A percentile compares a stretch with the other conserved stretches of the same genome.
These are phyloP conservation scores for Capronia coronata DNA, from an alignment of 2,329 filamentous ascomycete species.

Conservation along the genomic window DNA sequence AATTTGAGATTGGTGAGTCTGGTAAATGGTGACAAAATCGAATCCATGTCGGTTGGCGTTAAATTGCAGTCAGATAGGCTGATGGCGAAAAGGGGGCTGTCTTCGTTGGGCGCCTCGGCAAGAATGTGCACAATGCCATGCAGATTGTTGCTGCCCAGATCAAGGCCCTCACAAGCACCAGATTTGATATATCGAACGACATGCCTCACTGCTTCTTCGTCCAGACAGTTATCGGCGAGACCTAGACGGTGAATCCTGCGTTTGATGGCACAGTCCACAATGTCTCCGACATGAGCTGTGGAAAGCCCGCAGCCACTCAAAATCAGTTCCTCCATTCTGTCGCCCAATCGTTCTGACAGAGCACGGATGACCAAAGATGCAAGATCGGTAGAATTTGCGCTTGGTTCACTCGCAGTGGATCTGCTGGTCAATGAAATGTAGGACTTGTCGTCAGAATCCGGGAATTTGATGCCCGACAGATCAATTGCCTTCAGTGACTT, in stretches of 20 bases:
- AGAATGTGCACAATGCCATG: conserved; percentile 41
- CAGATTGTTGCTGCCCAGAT: conserved; percentile 78
- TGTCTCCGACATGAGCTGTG: conserved; percentile 61
- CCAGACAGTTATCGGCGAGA: conserved; percentile 73
- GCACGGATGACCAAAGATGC: conserved; percentile 66
- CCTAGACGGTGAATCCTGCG: conserved; percentile 73
- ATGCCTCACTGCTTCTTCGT: conserved; percentile 65
- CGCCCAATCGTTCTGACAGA: conserved; percentile 68
- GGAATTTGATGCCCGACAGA: conserved; percentile 76
- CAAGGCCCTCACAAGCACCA: conserved; percentile 76
- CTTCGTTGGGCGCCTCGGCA: conserved; percentile 47
- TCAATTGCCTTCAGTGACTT: conserved; percentile 80
- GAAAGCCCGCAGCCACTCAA: conserved; percentile 71
- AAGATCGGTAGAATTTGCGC: conserved; percentile 43
- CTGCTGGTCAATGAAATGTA: conserved; percentile 21
- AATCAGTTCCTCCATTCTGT: conserved; percentile 72
- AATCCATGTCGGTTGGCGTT: conserved; percentile 62
- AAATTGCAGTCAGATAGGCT: conserved; percentile 83
- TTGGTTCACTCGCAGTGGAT: conserved; percentile 11
- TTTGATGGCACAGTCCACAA: conserved; percentile 76
- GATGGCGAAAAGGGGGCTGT: conserved; percentile 65
- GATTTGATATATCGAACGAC: conserved; percentile 69
- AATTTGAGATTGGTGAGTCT: conserved; percentile 71
- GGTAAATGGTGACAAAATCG: conserved; percentile 66
- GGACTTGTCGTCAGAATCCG: conserved; percentile 28